Evolutionary conservation across 2,329 filamentous ascomycete genomes (phyloP).

Genomic region (Paecilomyces niveus): DNA sequence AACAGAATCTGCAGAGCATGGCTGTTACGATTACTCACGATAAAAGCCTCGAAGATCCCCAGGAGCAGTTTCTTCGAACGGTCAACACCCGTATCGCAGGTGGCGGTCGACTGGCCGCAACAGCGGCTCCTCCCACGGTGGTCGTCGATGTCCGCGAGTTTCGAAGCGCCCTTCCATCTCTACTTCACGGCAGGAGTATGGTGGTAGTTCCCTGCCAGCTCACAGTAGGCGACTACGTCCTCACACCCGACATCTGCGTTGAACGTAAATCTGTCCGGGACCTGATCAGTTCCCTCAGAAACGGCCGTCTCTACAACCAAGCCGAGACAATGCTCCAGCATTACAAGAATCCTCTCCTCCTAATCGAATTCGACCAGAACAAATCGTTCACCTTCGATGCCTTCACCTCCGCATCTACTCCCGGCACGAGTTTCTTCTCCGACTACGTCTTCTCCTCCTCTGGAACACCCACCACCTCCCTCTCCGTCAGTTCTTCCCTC

Average conservation of each 20-base stretch:
- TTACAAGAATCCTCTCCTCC: conserved; percentile 81
- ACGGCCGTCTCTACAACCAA: conserved; percentile 86
- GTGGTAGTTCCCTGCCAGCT: conserved; percentile 89
- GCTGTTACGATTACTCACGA: conserved; percentile 76
- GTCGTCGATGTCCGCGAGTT: conserved; percentile 97
- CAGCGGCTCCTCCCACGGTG: conserved; percentile 78
- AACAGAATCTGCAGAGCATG: conserved; percentile 54
- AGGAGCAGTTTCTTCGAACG: conserved; percentile 87
- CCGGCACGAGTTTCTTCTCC: conserved; percentile 32
- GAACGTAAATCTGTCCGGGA: conserved; percentile 92
- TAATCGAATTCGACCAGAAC: conserved; percentile 97
- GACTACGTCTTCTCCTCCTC: conserved; percentile 48
- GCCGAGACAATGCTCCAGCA: conserved; percentile 90
- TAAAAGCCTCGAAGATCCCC: conserved; percentile 66
- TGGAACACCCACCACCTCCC: conserved; percentile 43
- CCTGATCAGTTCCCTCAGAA: conserved; percentile 82
- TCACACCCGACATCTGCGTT: conserved; percentile 84
- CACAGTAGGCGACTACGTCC: conserved; percentile 92
- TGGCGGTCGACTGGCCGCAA: conserved; percentile 75
- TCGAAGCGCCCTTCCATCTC: conserved; percentile 80
- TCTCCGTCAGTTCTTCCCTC: conserved; percentile 51
- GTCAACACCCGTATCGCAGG: conserved; percentile 96
- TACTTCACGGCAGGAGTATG: conserved; percentile 84
- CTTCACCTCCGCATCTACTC: conserved; percentile 34
- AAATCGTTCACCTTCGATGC: conserved; percentile 93